phyloP scores from a whole-genome alignment of 2,329 filamentous ascomycete genomes.

The Aspergillus spinulosporus region DNA sequence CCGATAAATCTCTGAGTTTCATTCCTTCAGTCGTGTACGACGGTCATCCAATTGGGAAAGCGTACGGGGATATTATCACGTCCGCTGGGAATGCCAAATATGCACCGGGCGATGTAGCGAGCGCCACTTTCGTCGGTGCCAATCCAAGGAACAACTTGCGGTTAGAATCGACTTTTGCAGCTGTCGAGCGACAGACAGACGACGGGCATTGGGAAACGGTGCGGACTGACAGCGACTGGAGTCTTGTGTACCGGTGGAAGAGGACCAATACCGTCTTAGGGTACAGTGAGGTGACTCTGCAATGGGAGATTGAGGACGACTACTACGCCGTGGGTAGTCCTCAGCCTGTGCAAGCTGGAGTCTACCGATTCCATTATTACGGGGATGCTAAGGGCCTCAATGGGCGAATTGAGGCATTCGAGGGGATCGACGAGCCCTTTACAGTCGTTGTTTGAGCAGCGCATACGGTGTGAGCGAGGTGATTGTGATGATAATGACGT shows the following conservation, averaged over 20 bases:
- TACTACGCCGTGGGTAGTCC: constrained; percentile 44
- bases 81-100: constrained; percentile 57
- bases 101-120: constrained; percentile 61
- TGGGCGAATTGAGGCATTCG: constrained; percentile 66
- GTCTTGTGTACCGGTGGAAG: constrained; percentile 76
- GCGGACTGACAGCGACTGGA: constrained; percentile 78
- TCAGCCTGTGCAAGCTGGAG: constrained; percentile 52
- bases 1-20: constrained; percentile 72
- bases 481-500: neutral
- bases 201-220: constrained; percentile 63
- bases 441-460: constrained; percentile 28
- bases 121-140: constrained; percentile 74
- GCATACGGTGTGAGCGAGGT: neutral
- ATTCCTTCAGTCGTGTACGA: constrained; percentile 79
- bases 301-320: constrained; percentile 72
- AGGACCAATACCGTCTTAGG: constrained; percentile 68
- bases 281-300: constrained; percentile 73
- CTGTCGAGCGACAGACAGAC: constrained; percentile 64
- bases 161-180: constrained; percentile 73
- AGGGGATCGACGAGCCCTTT: constrained; percentile 61
- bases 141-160: constrained; percentile 88
- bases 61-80: constrained; percentile 67
- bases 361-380: constrained; percentile 78
- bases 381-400: constrained; percentile 73
- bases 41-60: constrained; percentile 61